Evolutionary conservation across 1,139 yeast genomes (phyloP).

Genomic region (Taphrina populina): DNA sequence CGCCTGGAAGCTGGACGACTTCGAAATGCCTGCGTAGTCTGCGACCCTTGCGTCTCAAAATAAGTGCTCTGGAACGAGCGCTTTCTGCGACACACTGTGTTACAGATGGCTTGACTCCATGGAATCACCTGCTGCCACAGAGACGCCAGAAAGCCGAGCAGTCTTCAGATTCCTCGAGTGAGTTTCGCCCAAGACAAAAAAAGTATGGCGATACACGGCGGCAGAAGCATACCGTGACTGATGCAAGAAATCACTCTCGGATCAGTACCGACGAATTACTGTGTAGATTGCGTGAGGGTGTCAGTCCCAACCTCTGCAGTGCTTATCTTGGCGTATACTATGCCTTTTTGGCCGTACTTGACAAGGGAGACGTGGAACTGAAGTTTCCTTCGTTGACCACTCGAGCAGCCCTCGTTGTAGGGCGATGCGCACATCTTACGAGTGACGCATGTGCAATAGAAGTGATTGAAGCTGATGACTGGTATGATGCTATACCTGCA

Average conservation of each 20-base stretch:
- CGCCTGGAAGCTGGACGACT: constrained; percentile 29
- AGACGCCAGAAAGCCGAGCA: neutral
- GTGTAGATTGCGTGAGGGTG: neutral
- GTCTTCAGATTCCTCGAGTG: neutral
- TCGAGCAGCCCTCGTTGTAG: constrained; percentile 24
- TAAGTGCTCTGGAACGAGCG: constrained; percentile 24
- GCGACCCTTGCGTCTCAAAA: constrained; percentile 31
- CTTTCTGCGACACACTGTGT: constrained; percentile 10
- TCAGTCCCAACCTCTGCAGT: constrained; percentile 12
- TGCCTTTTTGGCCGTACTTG: constrained; percentile 22
- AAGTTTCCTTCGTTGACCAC: constrained; percentile 9
- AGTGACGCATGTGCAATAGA: neutral
- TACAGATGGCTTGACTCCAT: constrained; percentile 18
- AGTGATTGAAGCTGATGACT: constrained; percentile 24
- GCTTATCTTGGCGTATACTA: constrained; percentile 28
- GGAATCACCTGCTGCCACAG: constrained; percentile 2
- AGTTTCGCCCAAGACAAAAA: neutral
- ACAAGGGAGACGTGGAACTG: neutral
- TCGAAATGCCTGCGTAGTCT: constrained; percentile 31
- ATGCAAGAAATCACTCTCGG: neutral
- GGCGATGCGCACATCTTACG: constrained; percentile 24
- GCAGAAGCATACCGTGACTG: neutral
- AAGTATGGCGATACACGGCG: constrained; percentile 24
- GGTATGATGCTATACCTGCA: constrained; percentile 29
- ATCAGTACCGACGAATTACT: constrained; percentile 5